Conservation (phyloP, 1,139 yeast species). For the Protomyces macrosporus region DNA sequence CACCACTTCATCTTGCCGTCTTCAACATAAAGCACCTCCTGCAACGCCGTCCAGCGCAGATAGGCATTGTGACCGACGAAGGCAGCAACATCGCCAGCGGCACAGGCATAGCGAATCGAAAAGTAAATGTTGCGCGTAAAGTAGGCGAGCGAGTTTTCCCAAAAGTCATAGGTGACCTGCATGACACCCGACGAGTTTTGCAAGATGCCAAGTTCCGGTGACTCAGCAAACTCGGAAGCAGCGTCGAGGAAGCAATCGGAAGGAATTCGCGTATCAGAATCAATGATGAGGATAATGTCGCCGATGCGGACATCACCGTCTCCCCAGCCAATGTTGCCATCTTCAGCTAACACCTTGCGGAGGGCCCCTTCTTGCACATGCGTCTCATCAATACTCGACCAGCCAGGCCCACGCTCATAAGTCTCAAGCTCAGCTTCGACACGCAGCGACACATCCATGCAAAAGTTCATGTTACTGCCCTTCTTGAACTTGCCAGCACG, state of each 20-base stretch:
- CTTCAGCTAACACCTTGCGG: neutral
- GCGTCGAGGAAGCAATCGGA: conserved; percentile 31
- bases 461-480: conserved; percentile 13
- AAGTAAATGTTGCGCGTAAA: conserved; percentile 29
- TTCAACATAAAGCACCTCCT: conserved; percentile 27
- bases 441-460: conserved; percentile 26
- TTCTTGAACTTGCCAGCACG: conserved; percentile 21
- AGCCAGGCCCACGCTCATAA: conserved; percentile 26
- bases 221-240: conserved; percentile 26
- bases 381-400: conserved; percentile 13
- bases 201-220: conserved; percentile 3
- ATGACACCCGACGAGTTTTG: conserved; percentile 7
- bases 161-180: conserved; percentile 4
- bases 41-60: conserved; percentile 29
- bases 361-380: neutral
- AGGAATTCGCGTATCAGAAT: conserved; percentile 30
- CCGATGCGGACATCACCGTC: conserved; percentile 30
- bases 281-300: conserved; percentile 28
- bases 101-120: conserved; percentile 29
- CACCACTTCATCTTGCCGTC: conserved; percentile 28
- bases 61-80: conserved; percentile 31
- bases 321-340: conserved; percentile 18
- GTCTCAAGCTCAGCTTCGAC: conserved; percentile 27
- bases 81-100: conserved; percentile 30
- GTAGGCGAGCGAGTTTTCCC: conserved; percentile 16